Percentiles rank a stretch among this genome's conserved stretches.
phyloP scores from a whole-genome alignment of 2,329 filamentous ascomycete species.

The Penicillium italicum region DNA sequence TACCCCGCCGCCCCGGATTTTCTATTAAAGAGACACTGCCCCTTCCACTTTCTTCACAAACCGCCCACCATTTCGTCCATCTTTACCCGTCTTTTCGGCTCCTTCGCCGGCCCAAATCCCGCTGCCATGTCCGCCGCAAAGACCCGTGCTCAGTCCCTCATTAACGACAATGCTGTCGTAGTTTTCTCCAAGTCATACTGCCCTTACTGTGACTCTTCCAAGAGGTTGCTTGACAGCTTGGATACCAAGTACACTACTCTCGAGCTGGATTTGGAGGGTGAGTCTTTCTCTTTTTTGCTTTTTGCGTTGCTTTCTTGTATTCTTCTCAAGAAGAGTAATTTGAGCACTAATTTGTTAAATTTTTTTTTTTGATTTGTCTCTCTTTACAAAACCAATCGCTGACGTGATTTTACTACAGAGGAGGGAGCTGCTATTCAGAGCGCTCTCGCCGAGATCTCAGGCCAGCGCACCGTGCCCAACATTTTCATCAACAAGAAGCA shows the following conservation, averaged over 20 bases:
- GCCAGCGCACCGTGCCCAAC: constrained; percentile 90
- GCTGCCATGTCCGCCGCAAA: constrained; percentile 78
- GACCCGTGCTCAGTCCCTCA: constrained; percentile 77
- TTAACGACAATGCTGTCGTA: constrained; percentile 84
- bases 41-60: constrained; percentile 32
- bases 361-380: no score
- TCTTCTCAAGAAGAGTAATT: background rate
- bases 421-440: constrained; percentile 81
- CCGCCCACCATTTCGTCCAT: constrained; percentile 62
- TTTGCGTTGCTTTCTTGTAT: background rate
- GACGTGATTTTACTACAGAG: constrained; percentile 50
- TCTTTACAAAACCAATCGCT: background rate
- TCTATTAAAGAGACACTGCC: constrained; percentile 13
- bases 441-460: constrained; percentile 73
- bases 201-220: constrained; percentile 82
- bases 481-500: constrained; percentile 88
- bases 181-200: constrained; percentile 98
- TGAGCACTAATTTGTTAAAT: no score
- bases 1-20: background rate
- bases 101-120: constrained; percentile 53
- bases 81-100: constrained; percentile 67
- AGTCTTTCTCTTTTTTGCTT: constrained; percentile 35
- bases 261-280: constrained; percentile 83
- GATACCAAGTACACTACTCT: constrained; percentile 70
- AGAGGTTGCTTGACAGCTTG: constrained; percentile 65